Percentiles rank a stretch among this genome's conserved stretches.
Conservation (phyloP, 2,329 filamentous ascomycete species). For the Diaporthe nobilis region DNA sequence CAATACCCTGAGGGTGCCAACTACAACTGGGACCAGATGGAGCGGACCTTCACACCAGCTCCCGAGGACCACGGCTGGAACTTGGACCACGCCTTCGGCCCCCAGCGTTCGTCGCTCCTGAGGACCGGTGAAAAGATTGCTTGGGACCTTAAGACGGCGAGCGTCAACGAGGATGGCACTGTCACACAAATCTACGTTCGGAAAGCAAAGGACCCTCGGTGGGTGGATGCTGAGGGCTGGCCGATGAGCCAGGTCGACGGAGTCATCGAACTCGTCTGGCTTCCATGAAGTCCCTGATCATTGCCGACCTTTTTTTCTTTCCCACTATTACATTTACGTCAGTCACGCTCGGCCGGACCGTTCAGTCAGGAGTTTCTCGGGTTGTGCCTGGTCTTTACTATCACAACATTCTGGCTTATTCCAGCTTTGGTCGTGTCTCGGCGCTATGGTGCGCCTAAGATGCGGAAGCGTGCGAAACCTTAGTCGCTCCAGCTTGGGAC, state of each 20-base stretch:
- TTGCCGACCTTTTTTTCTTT: slow-evolving; percentile 1
- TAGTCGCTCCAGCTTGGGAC: slow-evolving; percentile 5
- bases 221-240: slow-evolving; percentile 61
- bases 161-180: slow-evolving; percentile 62
- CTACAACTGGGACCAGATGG: slow-evolving; percentile 51
- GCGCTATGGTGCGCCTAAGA: background rate
- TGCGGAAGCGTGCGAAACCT: slow-evolving; percentile 1
- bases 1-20: slow-evolving; percentile 68
- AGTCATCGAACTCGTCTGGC: slow-evolving; percentile 70
- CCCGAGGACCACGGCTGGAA: slow-evolving; percentile 52
- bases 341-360: slow-evolving; percentile 16
- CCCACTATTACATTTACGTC: slow-evolving; percentile 12
- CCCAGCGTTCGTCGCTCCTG: slow-evolving; percentile 48
- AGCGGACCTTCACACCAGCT: slow-evolving; percentile 50
- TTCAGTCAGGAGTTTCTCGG: slow-evolving; percentile 8
- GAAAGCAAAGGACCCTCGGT: slow-evolving; percentile 66
- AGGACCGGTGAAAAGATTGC: slow-evolving; percentile 51
- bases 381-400: background rate
- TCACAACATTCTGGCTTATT: background rate
- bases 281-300: slow-evolving; percentile 51
- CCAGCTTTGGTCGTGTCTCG: slow-evolving; percentile 1
- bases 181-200: slow-evolving; percentile 68
- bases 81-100: slow-evolving; percentile 50
- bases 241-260: slow-evolving; percentile 69
- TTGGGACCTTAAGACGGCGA: slow-evolving; percentile 65